A percentile compares a stretch with the other conserved stretches of the same genome.
Evolutionary conservation across 2,329 filamentous ascomycete genomes (phyloP).

Genomic region (Aspergillus aculeatinus): DNA sequence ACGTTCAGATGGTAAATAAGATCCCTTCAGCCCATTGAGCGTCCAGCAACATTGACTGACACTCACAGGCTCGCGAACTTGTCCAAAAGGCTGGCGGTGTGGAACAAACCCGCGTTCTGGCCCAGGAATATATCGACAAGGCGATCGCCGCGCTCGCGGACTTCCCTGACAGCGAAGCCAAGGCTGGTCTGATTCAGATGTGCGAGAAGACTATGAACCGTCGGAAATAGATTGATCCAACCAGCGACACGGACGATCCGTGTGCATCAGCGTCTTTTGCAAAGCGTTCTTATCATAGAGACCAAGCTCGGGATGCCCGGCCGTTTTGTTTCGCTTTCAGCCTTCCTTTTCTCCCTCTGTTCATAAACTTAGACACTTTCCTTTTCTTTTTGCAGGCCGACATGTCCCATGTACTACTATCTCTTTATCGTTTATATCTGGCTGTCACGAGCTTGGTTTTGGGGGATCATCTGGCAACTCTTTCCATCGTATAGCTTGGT

Average conservation of each 20-base stretch:
- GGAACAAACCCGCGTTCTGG: constrained; percentile 85
- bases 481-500: neutral
- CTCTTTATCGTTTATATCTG: constrained; percentile 1
- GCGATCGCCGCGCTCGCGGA: constrained; percentile 78
- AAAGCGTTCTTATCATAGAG: neutral
- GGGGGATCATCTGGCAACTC: neutral
- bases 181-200: constrained; percentile 88
- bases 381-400: neutral
- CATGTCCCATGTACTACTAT: constrained; percentile 6
- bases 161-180: constrained; percentile 94
- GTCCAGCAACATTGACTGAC: neutral
- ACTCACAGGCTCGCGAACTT: constrained; percentile 73
- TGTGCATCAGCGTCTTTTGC: neutral
- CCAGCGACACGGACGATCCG: constrained; percentile 3
- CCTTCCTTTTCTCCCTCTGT: neutral
- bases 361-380: neutral
- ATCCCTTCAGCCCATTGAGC: neutral
- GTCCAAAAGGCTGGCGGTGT: constrained; percentile 83
- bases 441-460: neutral
- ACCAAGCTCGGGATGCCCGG: neutral
- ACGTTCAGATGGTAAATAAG: constrained; percentile 74
- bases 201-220: constrained; percentile 87
- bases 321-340: neutral
- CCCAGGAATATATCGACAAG: constrained; percentile 85
- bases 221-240: constrained; percentile 61